Evolutionary conservation across 768 basidiomycete species (phyloP).

Genomic region (Rhizopogon salebrosus): DNA sequence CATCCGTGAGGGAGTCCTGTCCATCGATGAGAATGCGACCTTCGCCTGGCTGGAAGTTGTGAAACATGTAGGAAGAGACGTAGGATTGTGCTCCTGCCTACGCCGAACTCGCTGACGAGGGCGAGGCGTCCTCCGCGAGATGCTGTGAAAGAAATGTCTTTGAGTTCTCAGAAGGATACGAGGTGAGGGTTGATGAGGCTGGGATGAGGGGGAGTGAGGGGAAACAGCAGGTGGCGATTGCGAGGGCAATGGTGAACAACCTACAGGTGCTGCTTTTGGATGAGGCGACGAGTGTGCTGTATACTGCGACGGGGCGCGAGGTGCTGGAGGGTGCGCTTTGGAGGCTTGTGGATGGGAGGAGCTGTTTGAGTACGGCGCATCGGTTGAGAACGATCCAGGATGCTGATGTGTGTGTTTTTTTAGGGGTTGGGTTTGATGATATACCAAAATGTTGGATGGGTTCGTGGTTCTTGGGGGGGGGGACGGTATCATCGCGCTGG

Average conservation of each 20-base stretch:
- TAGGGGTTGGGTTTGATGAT: neutral
- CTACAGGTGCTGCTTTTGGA: constrained; percentile 77
- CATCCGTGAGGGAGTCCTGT: no score
- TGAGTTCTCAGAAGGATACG: constrained; percentile 85
- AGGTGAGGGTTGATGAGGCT: constrained; percentile 80
- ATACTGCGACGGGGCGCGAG: constrained; percentile 86
- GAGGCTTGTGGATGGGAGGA: constrained; percentile 12
- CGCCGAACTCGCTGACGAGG: constrained; percentile 78
- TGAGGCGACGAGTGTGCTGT: constrained; percentile 78
- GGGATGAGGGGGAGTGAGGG: constrained; percentile 85
- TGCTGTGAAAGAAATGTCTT: constrained; percentile 81
- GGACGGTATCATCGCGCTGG: constrained; percentile 78
- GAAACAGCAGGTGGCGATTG: constrained; percentile 86
- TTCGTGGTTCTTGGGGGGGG: constrained; percentile 92
- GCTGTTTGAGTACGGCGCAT: constrained; percentile 23
- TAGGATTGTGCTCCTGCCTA: constrained; percentile 79
- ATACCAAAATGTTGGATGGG: constrained; percentile 31
- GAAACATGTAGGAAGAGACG: constrained; percentile 88
- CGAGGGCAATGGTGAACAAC: constrained; percentile 80
- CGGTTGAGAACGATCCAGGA: constrained; percentile 43
- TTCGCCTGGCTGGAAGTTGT: constrained; percentile 77
- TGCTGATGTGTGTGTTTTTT: constrained; percentile 45
- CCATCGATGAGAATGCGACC: constrained; percentile 82
- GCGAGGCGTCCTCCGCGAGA: constrained; percentile 86
- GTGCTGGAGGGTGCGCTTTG: constrained; percentile 57